Evolutionary conservation across 345 rosid species (phyloP), one percentile per base, ranked within the genome.

Genomic region (Brassica nigra): DNA sequence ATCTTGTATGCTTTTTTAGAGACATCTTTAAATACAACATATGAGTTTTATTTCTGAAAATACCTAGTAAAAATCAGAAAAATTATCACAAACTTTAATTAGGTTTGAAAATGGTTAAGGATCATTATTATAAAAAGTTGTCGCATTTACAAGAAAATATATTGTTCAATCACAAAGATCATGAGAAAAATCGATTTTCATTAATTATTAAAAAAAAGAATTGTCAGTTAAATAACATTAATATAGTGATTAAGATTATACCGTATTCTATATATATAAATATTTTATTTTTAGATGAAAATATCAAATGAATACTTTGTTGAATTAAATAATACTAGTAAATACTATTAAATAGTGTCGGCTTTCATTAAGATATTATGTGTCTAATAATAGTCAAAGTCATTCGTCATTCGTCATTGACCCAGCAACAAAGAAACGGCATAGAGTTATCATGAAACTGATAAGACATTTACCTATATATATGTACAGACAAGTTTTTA

Each of bases 371-470:
- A 44, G 37, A 77, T 68, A 23, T 1, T 70, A 55, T 62, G 37
- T 49, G 57, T 4, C 42, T 55, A 57, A 33, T 74, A 80, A 75
- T 75, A 80, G 83, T 80, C 76, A 80, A 75, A 80, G 76, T 75
- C 83, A 29, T 69, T 69, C 75, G 58, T 52, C 55, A 68, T 80
- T 80, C 75, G 49, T 63, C 57, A 69, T 80, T 80, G 83, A 80
- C 79, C 71, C 6, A 75, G 67, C 8, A 68, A 66, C 37, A 62
- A 62, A 29, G 61, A 34, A 66, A 66, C 2, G 59, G 59, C 71
- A 59, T 12, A 68, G 7, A 62, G 10, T 15, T 49, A 52, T 62
- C 23, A 54, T 37, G 55, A 58, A 62, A 79, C 15, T 34, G 30
- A 74, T 73, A 20, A 14, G 15, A 44, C 8, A 1, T 68, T 49